Evolutionary conservation across 371 early-diverging fungal genomes (phyloP), one percentile per base, ranked within the genome.

Genomic region (Neoconidiobolus thromboides): DNA sequence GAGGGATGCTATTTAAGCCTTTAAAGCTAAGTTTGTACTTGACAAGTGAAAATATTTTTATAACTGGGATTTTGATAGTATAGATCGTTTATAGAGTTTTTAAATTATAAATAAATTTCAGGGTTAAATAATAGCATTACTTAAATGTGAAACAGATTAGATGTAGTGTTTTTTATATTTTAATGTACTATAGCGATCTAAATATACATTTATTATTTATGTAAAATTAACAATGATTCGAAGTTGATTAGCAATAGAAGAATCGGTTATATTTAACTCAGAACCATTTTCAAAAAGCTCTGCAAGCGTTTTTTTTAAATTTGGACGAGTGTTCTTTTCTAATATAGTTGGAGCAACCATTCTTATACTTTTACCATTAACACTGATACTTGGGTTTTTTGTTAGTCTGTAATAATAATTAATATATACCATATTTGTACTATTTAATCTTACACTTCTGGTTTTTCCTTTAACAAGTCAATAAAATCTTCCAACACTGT

Each of bases 321-420:
- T 92, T 10, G 79, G 80, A 26, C 85, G 69, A 4, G 86, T 84
- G 0, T 74, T 76, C 51, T 75, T 70, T 65, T 87, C 84, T 48
- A 92, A 64, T 37, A 67, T 63, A 43, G 73, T 76, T 26, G 90
- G 93, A 1, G 80, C 83, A 61, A 80, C 86, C 87, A 90, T 87
- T 65, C 86, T 89, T 40, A 92, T 65, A 3, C 83, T 76, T 53
- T 67, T 77, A 1, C 70, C 42, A 0, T 71, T 72, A 7, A 78
- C 68, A 3, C 81, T 71, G 64, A 89, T 69, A 62, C 83, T 82
- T 12, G 90, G 93, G 53, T 74, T 77, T 63, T 86, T 86, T 65
- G 89, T 69, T 75, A 83, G 89, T 47, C 84, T 84, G 65, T 37
- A 55, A 10, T 36, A 14, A 60, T 14, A 7, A 43, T 54, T 46